Conservation (phyloP, 108 stramenopile species). For the Nannochloropsis salina region DNA sequence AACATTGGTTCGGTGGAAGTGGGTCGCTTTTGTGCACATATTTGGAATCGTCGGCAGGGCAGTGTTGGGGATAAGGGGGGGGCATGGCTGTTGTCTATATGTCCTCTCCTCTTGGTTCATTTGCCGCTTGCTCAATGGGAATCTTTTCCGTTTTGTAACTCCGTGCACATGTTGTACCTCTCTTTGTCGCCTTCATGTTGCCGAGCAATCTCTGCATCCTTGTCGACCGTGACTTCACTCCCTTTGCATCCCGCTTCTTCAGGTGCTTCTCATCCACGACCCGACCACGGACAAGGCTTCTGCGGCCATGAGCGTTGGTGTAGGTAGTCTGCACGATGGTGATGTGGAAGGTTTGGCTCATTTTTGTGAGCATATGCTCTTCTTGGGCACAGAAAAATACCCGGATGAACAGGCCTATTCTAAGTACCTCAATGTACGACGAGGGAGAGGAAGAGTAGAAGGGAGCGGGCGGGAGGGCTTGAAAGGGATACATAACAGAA, state of each 20-base stretch:
- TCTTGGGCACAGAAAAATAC: slow-evolving; percentile 66
- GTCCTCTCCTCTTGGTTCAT: too few species aligned
- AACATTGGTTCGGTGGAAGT: not conserved
- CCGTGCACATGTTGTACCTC: too few species aligned
- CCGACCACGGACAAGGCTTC: slow-evolving; percentile 59
- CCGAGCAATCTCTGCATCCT: too few species aligned
- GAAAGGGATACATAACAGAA: too few species aligned
- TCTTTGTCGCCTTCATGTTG: too few species aligned
- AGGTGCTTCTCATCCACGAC: slow-evolving; percentile 42
- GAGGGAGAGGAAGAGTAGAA: not conserved
- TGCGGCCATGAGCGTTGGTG: slow-evolving; percentile 57
- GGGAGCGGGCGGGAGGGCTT: not conserved
- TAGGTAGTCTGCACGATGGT: slow-evolving; percentile 28
- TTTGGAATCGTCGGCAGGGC: not conserved
- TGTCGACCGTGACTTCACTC: too few species aligned
- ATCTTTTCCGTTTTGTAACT: too few species aligned
- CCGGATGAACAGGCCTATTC: slow-evolving; percentile 26
- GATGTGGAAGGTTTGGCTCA: slow-evolving; percentile 59
- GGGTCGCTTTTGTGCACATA: not conserved
- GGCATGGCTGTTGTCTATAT: too few species aligned
- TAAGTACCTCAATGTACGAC: not conserved
- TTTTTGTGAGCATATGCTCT: slow-evolving; percentile 75
- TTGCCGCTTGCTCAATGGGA: too few species aligned
- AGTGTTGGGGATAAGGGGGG: too few species aligned
- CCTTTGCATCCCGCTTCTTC: not conserved